phyloP scores from a whole-genome alignment of 2,329 filamentous ascomycete genomes.

The Aspergillus hiratsukae region DNA sequence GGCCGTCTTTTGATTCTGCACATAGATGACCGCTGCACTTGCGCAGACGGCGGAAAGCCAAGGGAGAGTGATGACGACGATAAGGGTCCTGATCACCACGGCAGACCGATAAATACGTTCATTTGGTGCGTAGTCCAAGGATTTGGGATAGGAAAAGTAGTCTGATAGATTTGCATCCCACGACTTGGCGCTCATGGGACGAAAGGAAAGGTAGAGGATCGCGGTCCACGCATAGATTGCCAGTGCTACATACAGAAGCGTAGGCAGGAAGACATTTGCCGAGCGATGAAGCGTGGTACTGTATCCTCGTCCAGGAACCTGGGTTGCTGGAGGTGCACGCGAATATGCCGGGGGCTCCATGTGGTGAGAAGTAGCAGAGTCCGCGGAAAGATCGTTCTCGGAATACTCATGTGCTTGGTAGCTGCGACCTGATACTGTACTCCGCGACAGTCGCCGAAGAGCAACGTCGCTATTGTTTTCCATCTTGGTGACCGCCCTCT shows the following conservation, averaged over 20 bases:
- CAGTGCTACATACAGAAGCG: background rate
- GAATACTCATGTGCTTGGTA: background rate
- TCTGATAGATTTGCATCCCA: background rate
- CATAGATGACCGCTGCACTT: slow-evolving; percentile 19
- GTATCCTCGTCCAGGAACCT: background rate
- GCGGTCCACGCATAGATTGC: background rate
- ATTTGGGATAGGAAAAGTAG: background rate
- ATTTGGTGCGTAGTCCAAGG: background rate
- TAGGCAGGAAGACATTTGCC: background rate
- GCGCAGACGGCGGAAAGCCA: slow-evolving; percentile 20
- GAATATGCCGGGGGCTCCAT: background rate
- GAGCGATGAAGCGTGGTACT: background rate
- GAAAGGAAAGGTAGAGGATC: background rate
- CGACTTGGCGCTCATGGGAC: background rate
- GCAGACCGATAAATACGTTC: slow-evolving; percentile 14
- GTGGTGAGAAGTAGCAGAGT: background rate
- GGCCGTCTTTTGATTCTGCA: slow-evolving; percentile 15
- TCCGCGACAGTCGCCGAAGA: background rate
- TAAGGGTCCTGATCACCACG: slow-evolving; percentile 16
- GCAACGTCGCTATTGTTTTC: background rate
- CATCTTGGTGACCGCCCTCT: background rate
- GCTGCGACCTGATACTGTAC: background rate
- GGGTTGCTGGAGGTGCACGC: background rate
- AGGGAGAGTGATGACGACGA: slow-evolving; percentile 17
- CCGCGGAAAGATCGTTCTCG: background rate